phyloP scores from a whole-genome alignment of 176 grass and related monocot species.

The Avena eriantha region DNA sequence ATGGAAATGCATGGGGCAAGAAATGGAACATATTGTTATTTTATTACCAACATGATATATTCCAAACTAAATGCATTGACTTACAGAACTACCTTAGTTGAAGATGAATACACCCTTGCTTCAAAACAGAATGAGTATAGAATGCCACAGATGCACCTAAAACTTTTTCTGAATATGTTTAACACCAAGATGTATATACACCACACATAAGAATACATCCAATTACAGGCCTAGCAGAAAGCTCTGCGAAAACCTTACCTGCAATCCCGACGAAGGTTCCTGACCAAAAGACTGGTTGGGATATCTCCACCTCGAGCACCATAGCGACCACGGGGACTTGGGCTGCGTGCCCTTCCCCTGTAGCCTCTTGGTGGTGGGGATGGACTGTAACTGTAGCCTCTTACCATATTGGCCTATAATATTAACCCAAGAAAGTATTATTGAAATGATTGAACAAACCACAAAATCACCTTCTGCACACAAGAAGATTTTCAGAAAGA shows the following conservation, averaged over 20 bases:
- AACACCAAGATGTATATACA: not conserved
- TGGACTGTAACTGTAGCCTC: slow-evolving; percentile 86
- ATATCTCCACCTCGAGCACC: slow-evolving; percentile 68
- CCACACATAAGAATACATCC: not conserved
- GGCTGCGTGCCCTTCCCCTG: slow-evolving; percentile 73
- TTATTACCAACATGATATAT: not conserved
- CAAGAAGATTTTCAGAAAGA: not conserved
- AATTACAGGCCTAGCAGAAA: not conserved
- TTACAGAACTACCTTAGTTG: not conserved
- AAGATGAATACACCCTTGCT: not conserved
- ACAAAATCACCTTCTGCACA: slow-evolving; percentile 13
- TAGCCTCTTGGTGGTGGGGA: slow-evolving; percentile 86
- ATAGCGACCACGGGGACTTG: slow-evolving; percentile 64
- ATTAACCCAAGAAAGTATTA: not conserved
- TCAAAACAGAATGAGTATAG: not conserved
- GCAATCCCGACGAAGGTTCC: slow-evolving; percentile 86
- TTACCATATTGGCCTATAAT: slow-evolving; percentile 51
- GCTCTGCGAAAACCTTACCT: slow-evolving; percentile 32
- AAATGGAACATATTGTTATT: not conserved
- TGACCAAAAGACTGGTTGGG: slow-evolving; percentile 91
- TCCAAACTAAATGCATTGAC: not conserved
- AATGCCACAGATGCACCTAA: not conserved
- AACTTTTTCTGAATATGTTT: not conserved
- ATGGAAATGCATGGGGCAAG: not conserved
- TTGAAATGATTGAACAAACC: not conserved